A percentile compares a stretch with the other conserved stretches of the same genome.
Evolutionary conservation across 2,329 filamentous ascomycete species (phyloP).

Genomic region (Alternaria gansuensis): DNA sequence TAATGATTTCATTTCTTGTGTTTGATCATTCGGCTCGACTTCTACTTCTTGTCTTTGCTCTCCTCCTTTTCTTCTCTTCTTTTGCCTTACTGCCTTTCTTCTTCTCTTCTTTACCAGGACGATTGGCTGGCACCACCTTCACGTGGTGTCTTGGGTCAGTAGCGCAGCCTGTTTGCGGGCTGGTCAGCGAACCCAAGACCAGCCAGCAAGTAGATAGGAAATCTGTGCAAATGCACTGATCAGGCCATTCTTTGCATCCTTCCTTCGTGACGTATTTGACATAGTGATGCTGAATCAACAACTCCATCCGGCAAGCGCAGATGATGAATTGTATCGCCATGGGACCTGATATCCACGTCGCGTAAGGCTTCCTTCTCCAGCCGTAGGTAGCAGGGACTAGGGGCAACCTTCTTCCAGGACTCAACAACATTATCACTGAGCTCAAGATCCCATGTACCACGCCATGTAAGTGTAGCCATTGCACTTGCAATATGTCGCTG

Average conservation of each 20-base stretch:
- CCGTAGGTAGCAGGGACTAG: neutral
- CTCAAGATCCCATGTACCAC: slow-evolving; percentile 33
- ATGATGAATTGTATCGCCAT: slow-evolving; percentile 32
- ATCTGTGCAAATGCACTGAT: neutral
- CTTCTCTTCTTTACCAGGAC: neutral
- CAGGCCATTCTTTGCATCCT: slow-evolving; percentile 24
- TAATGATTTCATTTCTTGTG: no score
- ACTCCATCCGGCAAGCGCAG: slow-evolving; percentile 32
- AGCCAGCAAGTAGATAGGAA: neutral
- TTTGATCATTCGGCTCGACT: neutral
- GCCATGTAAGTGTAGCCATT: slow-evolving; percentile 34
- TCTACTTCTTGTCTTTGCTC: neutral
- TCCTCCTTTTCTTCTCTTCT: neutral
- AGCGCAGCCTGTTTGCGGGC: no score
- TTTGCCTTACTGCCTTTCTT: neutral
- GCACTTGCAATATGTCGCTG: slow-evolving; percentile 29
- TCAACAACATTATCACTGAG: slow-evolving; percentile 31
- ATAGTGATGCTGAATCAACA: slow-evolving; percentile 31
- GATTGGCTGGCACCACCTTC: neutral
- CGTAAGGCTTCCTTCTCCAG: slow-evolving; percentile 26
- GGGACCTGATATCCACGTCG: slow-evolving; percentile 31
- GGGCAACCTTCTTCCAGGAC: slow-evolving; percentile 26
- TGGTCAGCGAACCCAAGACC: no score
- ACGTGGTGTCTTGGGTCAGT: no score
- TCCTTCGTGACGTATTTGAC: slow-evolving; percentile 30